These are phyloP conservation scores for Trichoderma afroharzianum DNA, from an alignment of 2,329 filamentous ascomycete species.

Conservation along the genomic window DNA sequence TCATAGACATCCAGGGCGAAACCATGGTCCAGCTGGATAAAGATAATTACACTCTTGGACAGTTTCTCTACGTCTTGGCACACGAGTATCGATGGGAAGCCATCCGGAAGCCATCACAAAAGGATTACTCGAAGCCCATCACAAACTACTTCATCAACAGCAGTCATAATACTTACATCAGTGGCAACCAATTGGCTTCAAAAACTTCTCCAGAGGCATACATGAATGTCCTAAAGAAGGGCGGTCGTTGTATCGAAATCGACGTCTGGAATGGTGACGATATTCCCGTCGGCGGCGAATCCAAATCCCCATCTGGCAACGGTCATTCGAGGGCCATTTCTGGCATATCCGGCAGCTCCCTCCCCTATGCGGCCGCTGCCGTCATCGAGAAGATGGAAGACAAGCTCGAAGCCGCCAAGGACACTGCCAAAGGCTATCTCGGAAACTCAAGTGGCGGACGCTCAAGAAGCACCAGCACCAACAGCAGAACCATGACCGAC, in stretches of 20 bases:
- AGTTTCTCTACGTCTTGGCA: slow-evolving; percentile 51
- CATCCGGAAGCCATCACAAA: slow-evolving; percentile 40
- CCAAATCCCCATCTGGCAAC: slow-evolving; percentile 36
- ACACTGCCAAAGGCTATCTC: slow-evolving; percentile 27
- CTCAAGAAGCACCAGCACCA: slow-evolving; percentile 40
- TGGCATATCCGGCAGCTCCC: slow-evolving; percentile 44
- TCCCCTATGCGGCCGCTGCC: slow-evolving; percentile 43
- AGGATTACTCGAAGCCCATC: slow-evolving; percentile 65
- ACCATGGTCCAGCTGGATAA: slow-evolving; percentile 32
- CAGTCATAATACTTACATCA: slow-evolving; percentile 91
- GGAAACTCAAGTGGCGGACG: slow-evolving; percentile 29
- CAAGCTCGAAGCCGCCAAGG: slow-evolving; percentile 25
- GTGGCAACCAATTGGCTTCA: slow-evolving; percentile 79
- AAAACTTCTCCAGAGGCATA: slow-evolving; percentile 76
- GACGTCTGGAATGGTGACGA: slow-evolving; percentile 83
- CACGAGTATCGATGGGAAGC: slow-evolving; percentile 43
- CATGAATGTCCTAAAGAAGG: slow-evolving; percentile 67
- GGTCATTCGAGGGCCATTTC: slow-evolving; percentile 48
- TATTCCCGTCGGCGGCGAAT: slow-evolving; percentile 30
- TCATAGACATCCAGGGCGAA: slow-evolving; percentile 50
- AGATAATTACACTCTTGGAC: slow-evolving; percentile 43
- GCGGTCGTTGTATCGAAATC: slow-evolving; percentile 89
- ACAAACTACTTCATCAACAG: slow-evolving; percentile 93
- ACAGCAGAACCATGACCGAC: slow-evolving; percentile 31
- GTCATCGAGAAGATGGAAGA: slow-evolving; percentile 37